These are phyloP conservation scores for Podospora bellae-mahoneyi DNA, from an alignment of 495 filamentous ascomycete species.

Conservation along the genomic window DNA sequence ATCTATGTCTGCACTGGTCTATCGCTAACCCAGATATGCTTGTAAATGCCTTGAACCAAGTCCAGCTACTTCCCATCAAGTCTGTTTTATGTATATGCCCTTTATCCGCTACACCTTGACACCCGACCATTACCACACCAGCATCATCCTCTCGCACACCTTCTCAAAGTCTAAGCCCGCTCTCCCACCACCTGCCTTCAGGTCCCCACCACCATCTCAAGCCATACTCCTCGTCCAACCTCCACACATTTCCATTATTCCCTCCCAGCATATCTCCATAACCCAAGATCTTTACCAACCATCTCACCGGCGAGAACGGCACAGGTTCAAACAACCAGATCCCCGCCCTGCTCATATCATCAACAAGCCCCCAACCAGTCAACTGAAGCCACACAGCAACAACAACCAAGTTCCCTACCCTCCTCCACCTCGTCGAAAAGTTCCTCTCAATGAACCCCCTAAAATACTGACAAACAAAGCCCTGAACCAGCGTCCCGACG, in stretches of 20 bases:
- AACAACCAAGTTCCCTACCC: conserved; percentile 51
- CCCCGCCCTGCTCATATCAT: conserved; percentile 61
- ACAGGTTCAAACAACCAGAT: conserved; percentile 68
- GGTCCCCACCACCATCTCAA: conserved; percentile 49
- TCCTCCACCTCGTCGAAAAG: conserved; percentile 4
- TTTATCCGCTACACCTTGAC: too few species aligned
- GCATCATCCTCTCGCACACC: not conserved
- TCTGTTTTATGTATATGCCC: too few species aligned
- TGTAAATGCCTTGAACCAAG: too few species aligned
- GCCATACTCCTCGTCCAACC: conserved; percentile 48
- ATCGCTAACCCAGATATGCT: too few species aligned
- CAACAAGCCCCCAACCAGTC: conserved; percentile 51
- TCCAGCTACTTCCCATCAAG: too few species aligned
- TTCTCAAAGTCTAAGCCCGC: conserved; percentile 48
- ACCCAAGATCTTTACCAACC: conserved; percentile 39
- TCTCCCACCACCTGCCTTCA: conserved; percentile 59
- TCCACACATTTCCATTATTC: conserved; percentile 49
- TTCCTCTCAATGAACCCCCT: not conserved
- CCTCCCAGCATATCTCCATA: conserved; percentile 41
- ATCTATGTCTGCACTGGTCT: too few species aligned
- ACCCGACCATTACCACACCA: too few species aligned
- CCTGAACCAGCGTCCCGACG: conserved; percentile 54
- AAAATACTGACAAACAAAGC: conserved; percentile 11
- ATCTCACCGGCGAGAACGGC: conserved; percentile 58
- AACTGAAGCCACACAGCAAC: conserved; percentile 55